Conservation (phyloP, 176 grass and related monocot genomes). For the Triticum timopheevii region DNA sequence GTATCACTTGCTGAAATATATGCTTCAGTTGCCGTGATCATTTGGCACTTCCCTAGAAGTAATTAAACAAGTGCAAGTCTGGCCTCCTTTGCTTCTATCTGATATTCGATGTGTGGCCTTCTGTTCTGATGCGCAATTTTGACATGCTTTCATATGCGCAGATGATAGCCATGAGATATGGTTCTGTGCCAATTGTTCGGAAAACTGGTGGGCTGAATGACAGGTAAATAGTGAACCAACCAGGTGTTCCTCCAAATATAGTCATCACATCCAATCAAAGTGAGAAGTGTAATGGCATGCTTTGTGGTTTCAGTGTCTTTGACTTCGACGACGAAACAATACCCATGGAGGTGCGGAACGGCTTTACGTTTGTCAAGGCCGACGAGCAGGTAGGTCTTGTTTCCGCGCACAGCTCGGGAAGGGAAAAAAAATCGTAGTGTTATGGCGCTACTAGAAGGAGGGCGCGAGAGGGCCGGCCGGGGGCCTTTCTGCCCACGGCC, state of each 20-base stretch:
- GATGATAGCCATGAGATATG: conserved; percentile 99
- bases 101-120: not conserved
- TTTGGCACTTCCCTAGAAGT: not conserved
- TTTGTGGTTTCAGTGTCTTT: conserved; percentile 72
- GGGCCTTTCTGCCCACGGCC: no score
- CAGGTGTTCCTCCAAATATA: not conserved
- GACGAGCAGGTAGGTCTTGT: conserved; percentile 70
- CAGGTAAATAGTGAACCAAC: conserved; percentile 50
- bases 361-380: conserved; percentile 80
- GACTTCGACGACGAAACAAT: conserved; percentile 68
- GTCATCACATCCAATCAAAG: not conserved
- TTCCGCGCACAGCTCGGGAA: not conserved
- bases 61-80: not conserved
- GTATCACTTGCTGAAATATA: not conserved
- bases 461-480: no score
- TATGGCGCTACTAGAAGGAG: no score
- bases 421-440: not conserved
- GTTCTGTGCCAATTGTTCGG: conserved; percentile 87
- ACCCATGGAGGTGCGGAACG: conserved; percentile 68
- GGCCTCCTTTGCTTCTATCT: not conserved
- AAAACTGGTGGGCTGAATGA: conserved; percentile 96
- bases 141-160: conserved; percentile 24
- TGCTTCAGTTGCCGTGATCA: not conserved
- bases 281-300: not conserved
- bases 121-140: not conserved